Percentiles rank a stretch among this genome's conserved stretches.
Evolutionary conservation across 108 stramenopile genomes (phyloP).

Genomic region (Nitzschia putrida): DNA sequence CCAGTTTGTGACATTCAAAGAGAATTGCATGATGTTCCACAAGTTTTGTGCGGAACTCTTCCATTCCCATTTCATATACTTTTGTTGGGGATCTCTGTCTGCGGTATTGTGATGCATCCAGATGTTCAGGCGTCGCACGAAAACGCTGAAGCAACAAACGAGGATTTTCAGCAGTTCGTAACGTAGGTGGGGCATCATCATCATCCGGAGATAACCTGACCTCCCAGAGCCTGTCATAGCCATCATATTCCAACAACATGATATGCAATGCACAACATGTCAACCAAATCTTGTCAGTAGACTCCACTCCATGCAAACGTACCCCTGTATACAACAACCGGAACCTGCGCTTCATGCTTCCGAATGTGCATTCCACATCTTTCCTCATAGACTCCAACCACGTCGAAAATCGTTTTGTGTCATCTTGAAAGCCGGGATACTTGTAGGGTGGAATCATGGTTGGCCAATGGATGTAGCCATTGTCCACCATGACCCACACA

Average conservation of each 20-base stretch:
- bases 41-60: not conserved
- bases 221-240: not conserved
- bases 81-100: not conserved
- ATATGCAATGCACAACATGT: conserved; percentile 31
- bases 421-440: not conserved
- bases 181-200: no score
- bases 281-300: conserved; percentile 14
- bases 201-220: not conserved
- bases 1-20: not conserved
- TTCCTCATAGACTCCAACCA: conserved; percentile 23
- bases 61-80: not conserved
- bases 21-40: not conserved
- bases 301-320: conserved; percentile 12
- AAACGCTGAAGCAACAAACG: no score
- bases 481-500: not conserved
- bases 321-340: conserved; percentile 1
- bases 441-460: not conserved
- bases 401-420: not conserved
- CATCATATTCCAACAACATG: conserved; percentile 15
- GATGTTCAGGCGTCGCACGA: no score
- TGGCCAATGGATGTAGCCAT: not conserved
- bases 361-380: conserved; percentile 28
- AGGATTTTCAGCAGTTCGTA: no score
- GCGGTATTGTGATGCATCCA: not conserved
- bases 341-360: conserved; percentile 16